Conservation (phyloP, 257 asterid species). For the Solanum habrochaites region DNA sequence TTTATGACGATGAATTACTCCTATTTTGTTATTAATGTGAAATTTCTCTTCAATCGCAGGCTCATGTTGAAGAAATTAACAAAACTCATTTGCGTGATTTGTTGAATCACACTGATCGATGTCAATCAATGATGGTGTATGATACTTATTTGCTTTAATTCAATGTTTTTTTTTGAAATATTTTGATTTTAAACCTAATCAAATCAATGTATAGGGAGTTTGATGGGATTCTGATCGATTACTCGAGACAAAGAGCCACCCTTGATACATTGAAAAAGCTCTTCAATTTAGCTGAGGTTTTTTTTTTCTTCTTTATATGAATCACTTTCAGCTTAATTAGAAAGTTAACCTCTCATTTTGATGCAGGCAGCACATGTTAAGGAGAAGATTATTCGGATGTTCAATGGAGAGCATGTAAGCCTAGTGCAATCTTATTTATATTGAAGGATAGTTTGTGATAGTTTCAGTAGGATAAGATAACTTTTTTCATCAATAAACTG, state of each 20-base stretch:
- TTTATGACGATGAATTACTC: neutral
- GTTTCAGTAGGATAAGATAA: neutral
- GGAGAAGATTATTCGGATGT: constrained; percentile 76
- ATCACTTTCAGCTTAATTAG: neutral
- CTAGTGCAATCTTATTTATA: neutral
- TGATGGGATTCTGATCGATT: constrained; percentile 76
- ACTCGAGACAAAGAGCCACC: constrained; percentile 77
- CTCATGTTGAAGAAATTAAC: constrained; percentile 70
- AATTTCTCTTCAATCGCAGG: constrained; percentile 27
- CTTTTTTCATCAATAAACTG: neutral
- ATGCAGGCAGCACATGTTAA: constrained; percentile 74
- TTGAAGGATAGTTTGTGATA: neutral
- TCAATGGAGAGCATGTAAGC: constrained; percentile 86
- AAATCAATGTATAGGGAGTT: constrained; percentile 38
- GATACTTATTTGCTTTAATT: constrained; percentile 11
- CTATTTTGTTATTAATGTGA: neutral
- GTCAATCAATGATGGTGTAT: constrained; percentile 82
- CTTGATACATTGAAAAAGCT: constrained; percentile 67
- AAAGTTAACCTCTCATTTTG: neutral
- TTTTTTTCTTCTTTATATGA: constrained; percentile 16
- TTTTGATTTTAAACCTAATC: neutral
- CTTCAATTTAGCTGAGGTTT: constrained; percentile 67
- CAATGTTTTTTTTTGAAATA: neutral
- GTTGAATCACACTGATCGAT: constrained; percentile 62
- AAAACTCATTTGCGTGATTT: constrained; percentile 80